phyloP scores from a whole-genome alignment of 306 rosid species.

The Medicago truncatula region MtrunA17r5.0-ANR NC_053045.1:44228501-44229000 shows the following conservation, averaged over 20 bases:
- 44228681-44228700: conserved; percentile 60
- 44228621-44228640: conserved; percentile 84
- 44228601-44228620: conserved; percentile 64
- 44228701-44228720: conserved; percentile 14
- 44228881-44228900: conserved; percentile 57
- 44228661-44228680: conserved; percentile 48
- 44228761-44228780: conserved; percentile 65
- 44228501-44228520: conserved; percentile 56
- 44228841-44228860: conserved; percentile 58
- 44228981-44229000: conserved; percentile 70
- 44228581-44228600: conserved; percentile 71
- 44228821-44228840: conserved; percentile 50
- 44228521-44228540: conserved; percentile 69
- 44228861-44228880: conserved; percentile 81
- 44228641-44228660: conserved; percentile 58
- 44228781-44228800: conserved; percentile 60
- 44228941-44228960: conserved; percentile 42
- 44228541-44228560: conserved; percentile 62
- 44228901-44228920: conserved; percentile 45
- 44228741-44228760: conserved; percentile 30
- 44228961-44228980: conserved; percentile 57
- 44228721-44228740: conserved; percentile 47
- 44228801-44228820: conserved; percentile 47
- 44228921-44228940: conserved; percentile 67
- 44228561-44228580: conserved; percentile 69